These are phyloP conservation scores for Epichloe festucae DNA, from an alignment of 2,329 filamentous ascomycete genomes.

Conservation along the genomic window DNA sequence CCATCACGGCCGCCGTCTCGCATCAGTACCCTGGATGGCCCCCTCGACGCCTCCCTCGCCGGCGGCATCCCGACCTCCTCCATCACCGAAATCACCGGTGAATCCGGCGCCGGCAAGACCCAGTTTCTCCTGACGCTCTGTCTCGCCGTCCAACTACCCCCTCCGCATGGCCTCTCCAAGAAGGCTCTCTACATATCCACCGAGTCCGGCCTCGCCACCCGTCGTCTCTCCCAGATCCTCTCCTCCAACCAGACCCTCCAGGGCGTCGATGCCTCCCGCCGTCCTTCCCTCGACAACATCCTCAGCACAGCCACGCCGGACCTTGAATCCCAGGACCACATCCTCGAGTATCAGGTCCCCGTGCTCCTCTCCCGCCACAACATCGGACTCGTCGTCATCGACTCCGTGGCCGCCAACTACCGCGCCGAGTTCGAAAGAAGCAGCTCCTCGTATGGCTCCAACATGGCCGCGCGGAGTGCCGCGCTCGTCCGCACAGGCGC, in stretches of 20 bases:
- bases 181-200: conserved; percentile 90
- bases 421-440: conserved; percentile 71
- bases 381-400: conserved; percentile 72
- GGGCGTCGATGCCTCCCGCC: conserved; percentile 15
- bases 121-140: conserved; percentile 81
- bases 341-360: conserved; percentile 83
- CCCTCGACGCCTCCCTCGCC: conserved; percentile 55
- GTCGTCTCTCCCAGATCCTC: conserved; percentile 69
- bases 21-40: conserved; percentile 70
- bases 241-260: conserved; percentile 47
- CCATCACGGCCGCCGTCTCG: background rate
- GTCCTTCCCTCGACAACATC: conserved; percentile 60
- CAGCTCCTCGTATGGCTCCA: conserved; percentile 28
- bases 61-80: conserved; percentile 73
- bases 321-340: conserved; percentile 90
- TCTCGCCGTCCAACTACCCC: conserved; percentile 75
- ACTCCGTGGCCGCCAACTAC: conserved; percentile 92
- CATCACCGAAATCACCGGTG: conserved; percentile 81
- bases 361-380: conserved; percentile 64
- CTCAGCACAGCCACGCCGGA: conserved; percentile 75
- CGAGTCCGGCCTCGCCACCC: conserved; percentile 73
- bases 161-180: conserved; percentile 55
- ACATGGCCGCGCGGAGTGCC: conserved; percentile 61
- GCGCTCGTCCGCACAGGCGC: conserved; percentile 69
- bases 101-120: conserved; percentile 91